Evolutionary conservation across 2,329 filamentous ascomycete genomes (phyloP), one percentile per base, ranked within the genome.

Genomic region (Hypomyces rosellus): DNA sequence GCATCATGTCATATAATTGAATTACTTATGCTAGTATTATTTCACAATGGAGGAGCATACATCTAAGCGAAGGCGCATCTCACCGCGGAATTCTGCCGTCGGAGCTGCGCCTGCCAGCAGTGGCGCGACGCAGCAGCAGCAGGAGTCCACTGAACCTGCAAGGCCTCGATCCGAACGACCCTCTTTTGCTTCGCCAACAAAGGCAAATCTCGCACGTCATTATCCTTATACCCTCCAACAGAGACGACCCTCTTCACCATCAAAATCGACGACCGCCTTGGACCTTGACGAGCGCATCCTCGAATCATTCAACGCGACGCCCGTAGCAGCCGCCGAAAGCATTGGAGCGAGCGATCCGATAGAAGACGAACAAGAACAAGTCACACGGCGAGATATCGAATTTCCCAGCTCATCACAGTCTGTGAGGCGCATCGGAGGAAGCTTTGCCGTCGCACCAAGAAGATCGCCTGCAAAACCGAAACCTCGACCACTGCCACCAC

Each of bases 171-270:
- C 65, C 33, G 60, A 60, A 43, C 74, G 74, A 1, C 75, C 78
- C 1, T 85, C 82, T 1, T 86, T 82, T 61, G 79, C 79, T 48
- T 85, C 83, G n/a, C 83, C 85, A 0, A 86, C 83, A 0, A 81
- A 75, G 61, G 75, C 83, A 12, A 87, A 81, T 58, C 66, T 86
- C 13, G 73, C 81, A 51, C 77, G 79, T 55, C 76, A 79, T 44
- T 79, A 85, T 54, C 80, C 82, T 1, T 75, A 81, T 11, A 70
- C 84, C 6, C 65, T 84, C 34, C 69, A 74, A 50, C 71, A 74
- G 55, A 63, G 69, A 60, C 58, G 69, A 59, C 68, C 69, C 50
- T 61, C 68, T 58, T 58, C 69, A 58, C 60, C 67, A 39, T 52
- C 66, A 54, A 65, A 68, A 53, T 57, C 63, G 53, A 52, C 50